These are phyloP conservation scores for Eucalyptus leucophloia DNA, from an alignment of 345 rosid species.

Conservation along the genomic window DNA sequence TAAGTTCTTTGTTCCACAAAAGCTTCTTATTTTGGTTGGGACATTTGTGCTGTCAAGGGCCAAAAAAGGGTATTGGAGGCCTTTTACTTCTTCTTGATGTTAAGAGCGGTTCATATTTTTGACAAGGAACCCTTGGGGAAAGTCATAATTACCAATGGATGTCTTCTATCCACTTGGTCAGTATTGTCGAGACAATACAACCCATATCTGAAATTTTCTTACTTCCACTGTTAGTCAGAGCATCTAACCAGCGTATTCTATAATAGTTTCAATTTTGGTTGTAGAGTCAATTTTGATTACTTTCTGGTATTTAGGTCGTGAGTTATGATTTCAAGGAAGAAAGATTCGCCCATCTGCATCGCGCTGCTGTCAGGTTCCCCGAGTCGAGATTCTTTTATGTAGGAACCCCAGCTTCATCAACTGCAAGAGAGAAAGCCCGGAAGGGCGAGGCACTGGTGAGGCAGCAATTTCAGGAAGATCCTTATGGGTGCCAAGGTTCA, in stretches of 20 bases:
- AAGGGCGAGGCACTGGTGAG: constrained; percentile 80
- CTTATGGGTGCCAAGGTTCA: constrained; percentile 74
- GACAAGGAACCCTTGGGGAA: background rate
- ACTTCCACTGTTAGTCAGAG: background rate
- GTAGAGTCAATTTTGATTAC: background rate
- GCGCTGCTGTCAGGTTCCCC: constrained; percentile 75
- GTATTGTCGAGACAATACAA: background rate
- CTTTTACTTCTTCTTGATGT: background rate
- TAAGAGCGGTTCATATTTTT: background rate
- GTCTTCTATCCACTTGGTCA: background rate
- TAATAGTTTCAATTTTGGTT: background rate
- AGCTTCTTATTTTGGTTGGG: background rate
- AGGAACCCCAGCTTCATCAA: constrained; percentile 60
- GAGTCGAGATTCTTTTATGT: constrained; percentile 57
- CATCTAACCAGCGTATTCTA: background rate
- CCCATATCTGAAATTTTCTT: background rate
- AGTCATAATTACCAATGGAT: background rate
- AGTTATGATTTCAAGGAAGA: constrained; percentile 91
- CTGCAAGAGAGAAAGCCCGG: constrained; percentile 60
- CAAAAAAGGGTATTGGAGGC: background rate
- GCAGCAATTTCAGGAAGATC: constrained; percentile 78
- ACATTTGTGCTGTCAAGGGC: background rate
- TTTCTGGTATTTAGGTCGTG: constrained; percentile 41
- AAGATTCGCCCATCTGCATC: constrained; percentile 72
- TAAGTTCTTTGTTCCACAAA: constrained; percentile 12